Conservation (phyloP, 257 asterid genomes). For the Primulina tabacum region DNA sequence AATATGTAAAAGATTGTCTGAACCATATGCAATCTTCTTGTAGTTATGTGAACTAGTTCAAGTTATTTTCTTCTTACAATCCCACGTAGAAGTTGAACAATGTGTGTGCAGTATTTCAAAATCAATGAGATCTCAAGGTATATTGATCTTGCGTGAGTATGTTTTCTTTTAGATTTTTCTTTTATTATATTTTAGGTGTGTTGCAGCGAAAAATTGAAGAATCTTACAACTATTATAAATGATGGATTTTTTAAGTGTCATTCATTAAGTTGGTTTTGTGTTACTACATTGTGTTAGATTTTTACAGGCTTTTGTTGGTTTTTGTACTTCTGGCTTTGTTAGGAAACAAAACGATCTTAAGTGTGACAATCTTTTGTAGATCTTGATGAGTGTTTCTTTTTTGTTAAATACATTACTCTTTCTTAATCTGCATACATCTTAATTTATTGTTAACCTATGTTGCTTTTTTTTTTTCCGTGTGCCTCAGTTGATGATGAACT, state of each 20-base stretch:
- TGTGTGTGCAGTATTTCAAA: not conserved
- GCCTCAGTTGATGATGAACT: slow-evolving; percentile 1
- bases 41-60: not conserved
- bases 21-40: not conserved
- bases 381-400: not conserved
- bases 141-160: not conserved
- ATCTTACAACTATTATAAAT: not conserved
- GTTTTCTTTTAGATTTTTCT: not conserved
- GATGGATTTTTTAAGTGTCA: not conserved
- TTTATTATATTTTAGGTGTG: not conserved
- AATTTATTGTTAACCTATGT: slow-evolving; percentile 6
- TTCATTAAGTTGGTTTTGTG: not conserved
- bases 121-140: not conserved
- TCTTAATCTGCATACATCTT: not conserved
- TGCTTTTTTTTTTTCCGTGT: slow-evolving; percentile 1
- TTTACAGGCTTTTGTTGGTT: not conserved
- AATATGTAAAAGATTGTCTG: not conserved
- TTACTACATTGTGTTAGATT: not conserved
- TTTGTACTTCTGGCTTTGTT: not conserved
- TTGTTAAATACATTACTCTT: not conserved
- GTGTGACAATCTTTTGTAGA: not conserved
- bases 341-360: not conserved
- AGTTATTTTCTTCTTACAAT: not conserved
- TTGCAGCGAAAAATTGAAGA: not conserved
- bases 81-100: not conserved